A percentile compares a stretch with the other conserved stretches of the same genome.
Conservation (phyloP, 176 grass and related monocot genomes). For the Lolium rigidum region DNA sequence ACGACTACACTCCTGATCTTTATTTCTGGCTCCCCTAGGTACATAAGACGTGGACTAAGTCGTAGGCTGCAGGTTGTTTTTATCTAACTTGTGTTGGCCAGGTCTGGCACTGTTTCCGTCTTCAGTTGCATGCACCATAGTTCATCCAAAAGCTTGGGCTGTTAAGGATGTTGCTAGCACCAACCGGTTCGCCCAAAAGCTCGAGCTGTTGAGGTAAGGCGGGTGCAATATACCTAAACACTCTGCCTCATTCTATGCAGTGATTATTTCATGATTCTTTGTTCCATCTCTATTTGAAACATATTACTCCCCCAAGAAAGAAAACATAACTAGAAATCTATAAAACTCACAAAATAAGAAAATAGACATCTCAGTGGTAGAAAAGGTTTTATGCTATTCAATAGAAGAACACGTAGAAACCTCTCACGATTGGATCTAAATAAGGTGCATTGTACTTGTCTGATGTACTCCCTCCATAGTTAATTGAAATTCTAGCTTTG, state of each 20-base stretch:
- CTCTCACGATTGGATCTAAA: neutral
- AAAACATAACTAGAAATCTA: neutral
- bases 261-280: neutral
- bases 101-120: neutral
- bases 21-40: neutral
- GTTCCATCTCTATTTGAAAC: neutral
- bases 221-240: neutral
- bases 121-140: neutral
- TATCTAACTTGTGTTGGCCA: neutral
- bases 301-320: neutral
- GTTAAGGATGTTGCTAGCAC: neutral
- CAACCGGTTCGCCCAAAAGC: neutral
- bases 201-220: neutral
- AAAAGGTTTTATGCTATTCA: neutral
- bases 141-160: neutral
- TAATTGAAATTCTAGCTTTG: neutral
- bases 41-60: neutral
- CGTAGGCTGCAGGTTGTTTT: neutral
- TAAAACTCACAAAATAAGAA: neutral
- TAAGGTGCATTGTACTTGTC: neutral
- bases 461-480: neutral
- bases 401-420: neutral
- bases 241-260: neutral
- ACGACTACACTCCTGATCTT: neutral
- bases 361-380: neutral